A percentile compares a stretch with the other conserved stretches of the same genome.
phyloP scores from a whole-genome alignment of 2,329 filamentous ascomycete genomes.

The Beauveria sp. region DNA sequence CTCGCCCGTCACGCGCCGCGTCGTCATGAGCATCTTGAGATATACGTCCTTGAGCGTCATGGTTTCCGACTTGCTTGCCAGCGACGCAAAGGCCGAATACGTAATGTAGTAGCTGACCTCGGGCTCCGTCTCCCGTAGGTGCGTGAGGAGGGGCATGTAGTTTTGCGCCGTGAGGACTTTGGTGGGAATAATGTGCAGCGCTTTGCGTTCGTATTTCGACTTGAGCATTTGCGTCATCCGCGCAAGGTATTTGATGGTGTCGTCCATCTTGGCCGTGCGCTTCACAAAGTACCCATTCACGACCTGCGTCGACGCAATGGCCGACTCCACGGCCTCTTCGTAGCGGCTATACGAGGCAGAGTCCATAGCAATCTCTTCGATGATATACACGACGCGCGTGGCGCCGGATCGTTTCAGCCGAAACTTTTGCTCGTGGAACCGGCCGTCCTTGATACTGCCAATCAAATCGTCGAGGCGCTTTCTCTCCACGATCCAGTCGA shows the following conservation, averaged over 20 bases:
- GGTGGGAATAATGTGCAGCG: slow-evolving; percentile 59
- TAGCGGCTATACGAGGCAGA: slow-evolving; percentile 46
- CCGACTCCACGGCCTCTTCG: slow-evolving; percentile 61
- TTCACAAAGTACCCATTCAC: slow-evolving; percentile 76
- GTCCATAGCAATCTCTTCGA: slow-evolving; percentile 64
- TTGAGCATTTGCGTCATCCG: slow-evolving; percentile 64
- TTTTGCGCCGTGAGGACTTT: slow-evolving; percentile 54
- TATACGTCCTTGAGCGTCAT: slow-evolving; percentile 69
- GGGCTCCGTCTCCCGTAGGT: slow-evolving; percentile 47
- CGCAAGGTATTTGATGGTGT: slow-evolving; percentile 68
- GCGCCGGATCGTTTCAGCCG: slow-evolving; percentile 64
- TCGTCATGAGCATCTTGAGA: slow-evolving; percentile 83
- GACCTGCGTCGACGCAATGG: slow-evolving; percentile 70
- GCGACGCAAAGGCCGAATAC: slow-evolving; percentile 62
- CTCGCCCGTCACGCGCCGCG: slow-evolving; percentile 64
- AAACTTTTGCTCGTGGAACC: slow-evolving; percentile 81
- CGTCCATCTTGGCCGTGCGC: slow-evolving; percentile 65
- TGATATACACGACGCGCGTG: slow-evolving; percentile 70
- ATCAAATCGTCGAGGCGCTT: slow-evolving; percentile 75
- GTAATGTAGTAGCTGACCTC: slow-evolving; percentile 52
- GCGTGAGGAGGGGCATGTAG: slow-evolving; percentile 56
- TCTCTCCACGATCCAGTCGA: slow-evolving; percentile 76
- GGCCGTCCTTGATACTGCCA: slow-evolving; percentile 72
- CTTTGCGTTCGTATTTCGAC: slow-evolving; percentile 51
- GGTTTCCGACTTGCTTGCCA: slow-evolving; percentile 68